These are phyloP conservation scores for Lipomyces spencermartinsiae DNA, from an alignment of 805 yeast genomes.

Conservation along the genomic window DNA sequence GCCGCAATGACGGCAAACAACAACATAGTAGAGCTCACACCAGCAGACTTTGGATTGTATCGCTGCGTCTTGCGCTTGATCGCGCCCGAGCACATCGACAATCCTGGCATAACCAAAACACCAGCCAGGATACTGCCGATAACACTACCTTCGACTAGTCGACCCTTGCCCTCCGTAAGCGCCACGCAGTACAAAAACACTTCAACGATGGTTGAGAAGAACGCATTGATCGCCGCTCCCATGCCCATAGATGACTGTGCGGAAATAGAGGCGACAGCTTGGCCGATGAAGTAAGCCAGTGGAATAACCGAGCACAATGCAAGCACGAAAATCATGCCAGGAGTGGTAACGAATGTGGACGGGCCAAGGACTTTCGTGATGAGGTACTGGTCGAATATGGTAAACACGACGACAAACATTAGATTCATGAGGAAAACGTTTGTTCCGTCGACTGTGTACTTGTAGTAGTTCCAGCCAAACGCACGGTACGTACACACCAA, in stretches of 20 bases:
- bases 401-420: conserved; percentile 77
- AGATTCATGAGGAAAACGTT: conserved; percentile 90
- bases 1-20: conserved; percentile 87
- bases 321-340: conserved; percentile 70
- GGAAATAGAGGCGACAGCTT: conserved; percentile 98
- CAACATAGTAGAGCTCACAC: conserved; percentile 95
- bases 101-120: conserved; percentile 86
- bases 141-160: conserved; percentile 92
- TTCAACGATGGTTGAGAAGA: conserved; percentile 94
- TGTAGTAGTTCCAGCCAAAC: conserved; percentile 90
- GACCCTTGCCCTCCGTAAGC: conserved; percentile 79
- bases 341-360: conserved; percentile 59
- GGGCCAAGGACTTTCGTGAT: conserved; percentile 56
- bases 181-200: conserved; percentile 93
- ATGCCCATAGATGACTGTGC: conserved; percentile 99
- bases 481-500: conserved; percentile 90
- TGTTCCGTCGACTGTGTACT: conserved; percentile 95
- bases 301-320: conserved; percentile 89
- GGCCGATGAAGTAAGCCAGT: conserved; percentile 95
- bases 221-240: conserved; percentile 97
- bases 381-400: conserved; percentile 76
- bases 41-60: conserved; percentile 95
- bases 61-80: conserved; percentile 88
- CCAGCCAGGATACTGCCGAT: conserved; percentile 94
- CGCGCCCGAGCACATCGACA: conserved; percentile 98